phyloP scores from a whole-genome alignment of 1,284 basidiomycete genomes.

The Bjerkandera adusta region DNA sequence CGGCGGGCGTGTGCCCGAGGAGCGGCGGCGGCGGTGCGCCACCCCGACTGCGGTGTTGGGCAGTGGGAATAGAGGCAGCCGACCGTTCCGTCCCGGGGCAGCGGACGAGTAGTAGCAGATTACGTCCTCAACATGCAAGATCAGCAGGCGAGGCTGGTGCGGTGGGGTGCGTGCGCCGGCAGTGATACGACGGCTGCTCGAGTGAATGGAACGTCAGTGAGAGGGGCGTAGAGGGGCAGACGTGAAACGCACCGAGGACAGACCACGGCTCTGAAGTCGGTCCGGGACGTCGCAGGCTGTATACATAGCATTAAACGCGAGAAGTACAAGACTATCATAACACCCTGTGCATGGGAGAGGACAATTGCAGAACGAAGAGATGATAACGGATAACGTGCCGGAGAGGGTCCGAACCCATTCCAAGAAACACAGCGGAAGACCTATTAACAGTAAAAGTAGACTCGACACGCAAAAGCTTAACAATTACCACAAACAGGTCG shows the following conservation, averaged over 20 bases:
- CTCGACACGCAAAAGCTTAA: constrained; percentile 1
- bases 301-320: constrained; percentile 7
- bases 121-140: constrained; percentile 4
- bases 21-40: background rate
- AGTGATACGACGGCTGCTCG: no score
- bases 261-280: background rate
- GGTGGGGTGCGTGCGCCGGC: no score
- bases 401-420: background rate
- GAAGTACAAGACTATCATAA: constrained; percentile 8
- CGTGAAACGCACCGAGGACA: background rate
- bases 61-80: no score
- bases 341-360: constrained; percentile 3
- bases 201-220: background rate
- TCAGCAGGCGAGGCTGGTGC: background rate
- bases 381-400: constrained; percentile 8
- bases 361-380: constrained; percentile 7
- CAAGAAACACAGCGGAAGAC: background rate
- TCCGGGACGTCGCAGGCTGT: background rate
- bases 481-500: constrained; percentile 6
- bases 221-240: background rate
- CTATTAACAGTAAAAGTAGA: constrained; percentile 6
- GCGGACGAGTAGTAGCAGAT: constrained; percentile 1
- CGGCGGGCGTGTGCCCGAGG: background rate
- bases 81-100: no score
- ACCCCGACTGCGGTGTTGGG: no score